These are phyloP conservation scores for Triticum monococcum DNA, from an alignment of 176 grass and related monocot species.

Conservation along the genomic window DNA sequence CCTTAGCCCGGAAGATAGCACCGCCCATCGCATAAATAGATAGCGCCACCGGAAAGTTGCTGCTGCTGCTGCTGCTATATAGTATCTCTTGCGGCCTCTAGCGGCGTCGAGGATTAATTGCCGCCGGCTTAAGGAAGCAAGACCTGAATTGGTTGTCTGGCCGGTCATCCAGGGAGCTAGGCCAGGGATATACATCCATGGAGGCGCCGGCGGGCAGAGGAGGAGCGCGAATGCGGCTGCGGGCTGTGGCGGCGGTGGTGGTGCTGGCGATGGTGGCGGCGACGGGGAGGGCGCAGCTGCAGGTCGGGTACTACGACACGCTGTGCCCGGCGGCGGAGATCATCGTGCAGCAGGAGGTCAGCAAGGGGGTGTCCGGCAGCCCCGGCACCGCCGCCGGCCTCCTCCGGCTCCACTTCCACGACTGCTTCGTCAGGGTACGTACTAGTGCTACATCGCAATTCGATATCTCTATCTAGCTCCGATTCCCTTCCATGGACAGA, in stretches of 20 bases:
- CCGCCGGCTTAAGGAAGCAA: constrained; percentile 3
- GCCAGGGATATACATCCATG: background rate
- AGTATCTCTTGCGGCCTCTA: background rate
- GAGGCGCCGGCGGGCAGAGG: background rate
- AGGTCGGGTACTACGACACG: constrained; percentile 58
- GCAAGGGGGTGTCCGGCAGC: constrained; percentile 26
- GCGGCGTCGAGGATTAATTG: background rate
- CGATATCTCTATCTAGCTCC: background rate
- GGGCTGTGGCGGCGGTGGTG: background rate
- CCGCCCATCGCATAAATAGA: background rate
- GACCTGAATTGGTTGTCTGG: background rate
- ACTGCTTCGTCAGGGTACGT: constrained; percentile 81
- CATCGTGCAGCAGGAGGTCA: constrained; percentile 58
- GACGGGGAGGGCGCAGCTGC: constrained; percentile 37
- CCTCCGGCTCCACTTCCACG: constrained; percentile 81
- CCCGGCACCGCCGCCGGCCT: constrained; percentile 50
- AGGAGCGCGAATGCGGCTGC: background rate
- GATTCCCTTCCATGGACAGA: background rate
- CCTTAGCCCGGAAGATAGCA: constrained; percentile 29
- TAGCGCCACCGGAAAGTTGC: background rate
- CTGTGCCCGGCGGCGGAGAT: constrained; percentile 61
- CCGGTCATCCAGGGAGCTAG: background rate
- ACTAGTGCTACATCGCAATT: background rate
- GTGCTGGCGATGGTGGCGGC: background rate
- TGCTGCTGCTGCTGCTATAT: background rate